Base-by-base conservation (phyloP, 1,284 basidiomycete species). In the Volvariella volvacea region DNA sequence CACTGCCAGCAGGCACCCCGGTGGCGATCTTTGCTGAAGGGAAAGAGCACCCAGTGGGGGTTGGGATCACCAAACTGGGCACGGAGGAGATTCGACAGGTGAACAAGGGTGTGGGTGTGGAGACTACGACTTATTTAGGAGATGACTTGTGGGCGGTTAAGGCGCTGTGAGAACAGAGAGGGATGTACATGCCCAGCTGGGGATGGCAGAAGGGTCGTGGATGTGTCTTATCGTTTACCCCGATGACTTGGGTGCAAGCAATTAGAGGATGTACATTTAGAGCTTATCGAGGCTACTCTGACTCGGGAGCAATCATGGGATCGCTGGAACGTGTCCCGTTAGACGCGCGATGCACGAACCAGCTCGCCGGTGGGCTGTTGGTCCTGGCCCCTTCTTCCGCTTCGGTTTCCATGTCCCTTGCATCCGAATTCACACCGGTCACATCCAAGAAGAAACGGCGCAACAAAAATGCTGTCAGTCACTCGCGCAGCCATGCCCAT, bases 11-110 rank as follows among this genome's bases (percentile, higher is more conserved):
- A 38, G 83, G 79, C 8, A 72, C 76, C 1, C 73, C 89, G 10
- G 92, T 99, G 12, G 91, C 89, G 1, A 86, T 99, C 46, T 75
- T 85, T 54, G 92, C 93, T 14, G 93, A 99, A 64, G 95, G 94
- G n/a, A 99, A 99, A 66, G 88, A 94, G 52, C 83, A 92, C 54
- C 84, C 94, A 1, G 82, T 91, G 22, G 95, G 85, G 0, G 78
- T 99, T 45, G 96, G 96, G 2, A 68, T 92, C 47, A 81, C 87
- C 51, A 88, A 88, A 62, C 68, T 94, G 52, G 70, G 76, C 41
- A 90, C 91, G 22, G 92, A 93, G 56, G 93, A 98, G 43, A 95
- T 99, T 62, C 80, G 81, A 63, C 78, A 74, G 62, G 70, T 91
- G 21, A 96, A 93, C 59, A 98, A 97, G 66, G 92, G 83, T 32